Percentiles rank a stretch among this genome's conserved stretches.
These are phyloP conservation scores for Colletotrichum cuscutae DNA, from an alignment of 2,329 filamentous ascomycete species.

Conservation along the genomic window DNA sequence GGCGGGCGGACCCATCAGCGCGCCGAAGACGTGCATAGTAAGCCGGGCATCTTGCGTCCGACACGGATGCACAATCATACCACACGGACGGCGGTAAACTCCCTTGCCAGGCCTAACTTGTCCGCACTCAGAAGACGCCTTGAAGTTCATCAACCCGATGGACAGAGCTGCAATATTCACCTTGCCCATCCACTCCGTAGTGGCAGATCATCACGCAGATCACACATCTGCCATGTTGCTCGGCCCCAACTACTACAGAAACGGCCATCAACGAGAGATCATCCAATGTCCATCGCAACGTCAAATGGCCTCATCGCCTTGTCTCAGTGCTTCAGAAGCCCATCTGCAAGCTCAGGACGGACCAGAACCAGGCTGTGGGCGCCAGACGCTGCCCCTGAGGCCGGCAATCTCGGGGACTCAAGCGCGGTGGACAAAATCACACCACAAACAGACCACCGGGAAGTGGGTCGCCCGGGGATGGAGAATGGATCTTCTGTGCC, in stretches of 20 bases:
- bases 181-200: too few species aligned
- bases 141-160: too few species aligned
- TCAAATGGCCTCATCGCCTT: neutral
- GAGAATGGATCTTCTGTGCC: conserved; percentile 1
- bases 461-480: conserved; percentile 33
- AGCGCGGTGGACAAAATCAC: conserved; percentile 21
- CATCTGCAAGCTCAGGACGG: too few species aligned
- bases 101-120: neutral
- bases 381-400: conserved; percentile 6
- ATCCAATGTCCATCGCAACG: neutral
- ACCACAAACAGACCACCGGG: conserved; percentile 32
- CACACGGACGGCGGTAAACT: neutral
- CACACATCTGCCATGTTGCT: neutral
- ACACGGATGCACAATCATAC: neutral
- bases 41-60: neutral
- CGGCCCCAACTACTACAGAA: neutral
- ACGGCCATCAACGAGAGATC: neutral
- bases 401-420: conserved; percentile 23
- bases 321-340: neutral
- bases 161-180: too few species aligned
- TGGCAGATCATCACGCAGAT: too few species aligned
- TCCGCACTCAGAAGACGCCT: too few species aligned
- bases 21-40: neutral
- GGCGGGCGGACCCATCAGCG: neutral
- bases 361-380: too few species aligned